Base-by-base conservation (phyloP, 1,284 basidiomycete species). In the Moesziomyces antarcticus region DNA sequence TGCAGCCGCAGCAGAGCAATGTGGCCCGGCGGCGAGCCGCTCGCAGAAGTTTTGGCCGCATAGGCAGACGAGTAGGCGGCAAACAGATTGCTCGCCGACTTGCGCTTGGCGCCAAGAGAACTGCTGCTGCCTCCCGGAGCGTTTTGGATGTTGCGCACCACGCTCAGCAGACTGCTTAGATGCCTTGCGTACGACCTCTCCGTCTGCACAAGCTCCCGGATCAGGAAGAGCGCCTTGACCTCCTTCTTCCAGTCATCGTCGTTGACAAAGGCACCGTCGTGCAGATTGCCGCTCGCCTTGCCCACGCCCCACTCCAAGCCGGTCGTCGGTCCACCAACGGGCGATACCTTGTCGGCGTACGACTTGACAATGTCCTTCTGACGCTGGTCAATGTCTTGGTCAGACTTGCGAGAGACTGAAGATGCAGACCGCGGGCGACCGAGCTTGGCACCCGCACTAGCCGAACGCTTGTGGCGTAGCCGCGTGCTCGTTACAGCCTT, bases 221-320 rank as follows among this genome's bases (percentile, higher is more conserved):
- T 82, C 33, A 83, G 73, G 63, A 83, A 83, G 18, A 83, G 54
- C 18, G 78, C 78, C 54, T 77, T 78, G 27, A 83, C 81, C 56
- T 83, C 81, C 54, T 76, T 76, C 63, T 81, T 79, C 81, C 81
- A 83, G 56, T 80, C 81, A 18, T 77, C 79, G 33, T 82, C 81
- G 49, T 82, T 78, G 49, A 75, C 71, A 48, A 80, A 78, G 1
- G 74, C 59, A 44, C 72, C 73, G 51, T 75, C 70, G 21, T 72
- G 75, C 21, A 71, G 51, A 46, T 76, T 74, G 56, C 79, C 79
- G 22, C 75, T 75, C 9, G 79, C 75, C 35, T 72, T 74, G 43
- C 79, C 79, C 3, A 77, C 73, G 13, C 73, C 73, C 62, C 58
- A 75, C 63, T 63, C 77, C 25, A 76, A 58, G 9, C 66, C 62